A percentile compares a stretch with the other conserved stretches of the same genome.
phyloP scores from a whole-genome alignment of 768 basidiomycete genomes.

The Suillus variegatus region DNA sequence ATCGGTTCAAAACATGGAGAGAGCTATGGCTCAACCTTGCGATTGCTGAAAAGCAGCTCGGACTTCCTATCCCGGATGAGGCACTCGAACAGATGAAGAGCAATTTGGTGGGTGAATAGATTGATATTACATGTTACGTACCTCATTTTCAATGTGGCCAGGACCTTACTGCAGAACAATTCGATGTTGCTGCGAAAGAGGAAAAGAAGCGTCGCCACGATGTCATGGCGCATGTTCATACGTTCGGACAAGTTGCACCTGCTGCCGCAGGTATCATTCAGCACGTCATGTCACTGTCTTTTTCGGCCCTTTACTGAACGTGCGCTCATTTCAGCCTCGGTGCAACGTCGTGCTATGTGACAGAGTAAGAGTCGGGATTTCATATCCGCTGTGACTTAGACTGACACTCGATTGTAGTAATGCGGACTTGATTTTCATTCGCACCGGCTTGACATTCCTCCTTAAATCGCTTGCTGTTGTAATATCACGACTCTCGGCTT shows the following conservation, averaged over 20 bases:
- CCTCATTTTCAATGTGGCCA: conserved; percentile 31
- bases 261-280: conserved; percentile 97
- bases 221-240: conserved; percentile 99
- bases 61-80: conserved; percentile 83
- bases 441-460: conserved; percentile 80
- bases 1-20: conserved; percentile 94
- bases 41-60: conserved; percentile 94
- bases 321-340: conserved; percentile 60
- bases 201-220: conserved; percentile 98
- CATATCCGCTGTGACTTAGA: not conserved
- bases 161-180: conserved; percentile 87
- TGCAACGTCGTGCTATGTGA: conserved; percentile 98
- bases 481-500: conserved; percentile 83
- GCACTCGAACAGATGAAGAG: conserved; percentile 94
- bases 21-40: conserved; percentile 95
- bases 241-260: conserved; percentile 91
- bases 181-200: conserved; percentile 87
- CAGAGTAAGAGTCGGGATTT: conserved; percentile 69
- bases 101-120: conserved; percentile 65
- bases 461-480: conserved; percentile 87
- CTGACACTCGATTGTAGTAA: conserved; percentile 56
- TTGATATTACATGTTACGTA: not conserved
- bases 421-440: conserved; percentile 96
- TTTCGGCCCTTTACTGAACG: conserved; percentile 14
- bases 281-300: conserved; percentile 42